Base-by-base conservation (phyloP, 768 basidiomycete genomes). In the Hericium rajendrae region DNA sequence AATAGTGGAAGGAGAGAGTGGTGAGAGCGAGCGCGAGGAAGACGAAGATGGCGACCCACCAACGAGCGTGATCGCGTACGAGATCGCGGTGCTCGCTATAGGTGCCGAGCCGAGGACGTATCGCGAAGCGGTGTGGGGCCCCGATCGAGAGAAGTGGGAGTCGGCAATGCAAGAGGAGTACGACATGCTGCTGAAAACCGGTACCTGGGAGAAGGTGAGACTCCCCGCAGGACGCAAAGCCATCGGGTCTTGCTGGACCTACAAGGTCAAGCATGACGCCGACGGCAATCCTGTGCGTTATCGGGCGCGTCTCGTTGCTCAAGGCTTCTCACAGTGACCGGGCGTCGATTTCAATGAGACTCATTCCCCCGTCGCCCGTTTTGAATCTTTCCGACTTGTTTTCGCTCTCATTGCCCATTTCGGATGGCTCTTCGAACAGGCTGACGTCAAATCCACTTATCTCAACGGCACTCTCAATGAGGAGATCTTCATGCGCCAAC, bases 381-480 rank as follows among this genome's bases (percentile, higher is more conserved):
- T 63, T 1, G 57, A 57, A 2, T 58, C 60, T 13, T 59, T 64
- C 22, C 59, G 63, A 2, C 43, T 46, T 1, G 49, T 73, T 10
- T 64, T 80, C 4, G 70, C 75, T 2, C 49, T 77, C 16, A 73
- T 76, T 0, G 73, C 75, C 0, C 6, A 54, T 0, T 48, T 70
- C 9, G 60, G 69, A 26, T 71, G 72, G 58, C 64, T 77, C 4
- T 48, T 80, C 6, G 62, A 74, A 20, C 67, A 68, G 51, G 64
- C 78, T 8, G 74, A 82, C 60, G 70, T 80, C n/a, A 74, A 73
- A 32, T 65, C 66, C 0, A 74, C 73, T 0, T 79, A 71, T 60
- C 68, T 80, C 0, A 75, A 70, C 53, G 66, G 70, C 2, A 63
- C 71, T 28, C 69, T 78, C 10, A 28, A 48, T 32, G 62, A 70